A percentile compares a stretch with the other conserved stretches of the same genome.
phyloP scores from a whole-genome alignment of 2,329 filamentous ascomycete genomes.

The Monosporascus sp. region DNA sequence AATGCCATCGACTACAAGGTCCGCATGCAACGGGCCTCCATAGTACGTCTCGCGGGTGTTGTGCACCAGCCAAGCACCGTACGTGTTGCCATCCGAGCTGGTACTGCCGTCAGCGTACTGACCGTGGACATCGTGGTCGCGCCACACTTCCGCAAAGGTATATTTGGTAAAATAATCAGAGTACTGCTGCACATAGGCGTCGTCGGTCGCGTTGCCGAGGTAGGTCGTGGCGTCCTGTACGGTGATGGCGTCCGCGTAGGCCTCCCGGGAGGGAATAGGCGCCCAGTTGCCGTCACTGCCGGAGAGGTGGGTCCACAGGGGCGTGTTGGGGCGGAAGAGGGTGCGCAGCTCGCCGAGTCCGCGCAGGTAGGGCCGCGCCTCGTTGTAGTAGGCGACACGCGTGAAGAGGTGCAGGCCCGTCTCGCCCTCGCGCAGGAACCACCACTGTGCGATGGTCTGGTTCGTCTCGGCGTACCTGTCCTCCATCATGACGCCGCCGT shows the following conservation, averaged over 20 bases:
- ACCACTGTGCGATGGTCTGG: constrained; percentile 57
- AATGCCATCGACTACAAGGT: constrained; percentile 59
- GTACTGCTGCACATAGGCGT: constrained; percentile 50
- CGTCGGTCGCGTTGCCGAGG: constrained; percentile 45
- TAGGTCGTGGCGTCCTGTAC: constrained; percentile 63
- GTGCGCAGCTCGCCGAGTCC: constrained; percentile 58
- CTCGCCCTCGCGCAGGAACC: constrained; percentile 58
- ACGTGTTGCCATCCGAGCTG: constrained; percentile 46
- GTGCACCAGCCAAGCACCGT: constrained; percentile 58
- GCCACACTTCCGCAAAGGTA: constrained; percentile 53
- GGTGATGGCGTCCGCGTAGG: constrained; percentile 34
- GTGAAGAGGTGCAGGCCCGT: constrained; percentile 59
- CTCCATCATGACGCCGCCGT: constrained; percentile 54
- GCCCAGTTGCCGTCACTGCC: constrained; percentile 51
- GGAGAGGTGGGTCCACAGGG: constrained; percentile 56
- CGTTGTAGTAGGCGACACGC: constrained; percentile 53
- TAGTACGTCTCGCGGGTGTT: constrained; percentile 60
- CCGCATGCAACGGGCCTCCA: constrained; percentile 57
- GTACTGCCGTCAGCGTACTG: constrained; percentile 43
- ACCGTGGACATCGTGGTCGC: constrained; percentile 53
- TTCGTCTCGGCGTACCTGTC: constrained; percentile 54
- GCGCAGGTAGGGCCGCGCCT: constrained; percentile 47
- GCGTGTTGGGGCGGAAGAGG: constrained; percentile 53
- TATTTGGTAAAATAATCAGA: constrained; percentile 64
- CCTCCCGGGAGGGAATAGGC: constrained; percentile 42